phyloP scores from a whole-genome alignment of 352 stramenopile species.

The Globisporangium mamillatum region DNA sequence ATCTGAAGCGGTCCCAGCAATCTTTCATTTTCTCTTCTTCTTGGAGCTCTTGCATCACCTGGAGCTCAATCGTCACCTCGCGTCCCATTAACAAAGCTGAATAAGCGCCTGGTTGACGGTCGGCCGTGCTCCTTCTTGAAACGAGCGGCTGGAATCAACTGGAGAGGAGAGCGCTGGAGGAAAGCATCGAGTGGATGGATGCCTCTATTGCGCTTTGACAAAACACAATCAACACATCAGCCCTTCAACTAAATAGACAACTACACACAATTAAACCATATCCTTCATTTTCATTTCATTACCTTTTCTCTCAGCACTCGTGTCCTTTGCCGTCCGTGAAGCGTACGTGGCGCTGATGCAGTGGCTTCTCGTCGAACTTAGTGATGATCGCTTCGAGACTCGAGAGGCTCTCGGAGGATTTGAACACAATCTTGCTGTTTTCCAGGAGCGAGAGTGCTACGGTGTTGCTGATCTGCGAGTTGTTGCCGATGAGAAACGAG shows the following conservation, averaged over 20 bases:
- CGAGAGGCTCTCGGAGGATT: slow-evolving; percentile 5
- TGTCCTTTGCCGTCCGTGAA: background rate
- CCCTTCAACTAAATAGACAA: background rate
- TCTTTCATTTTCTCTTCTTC: background rate
- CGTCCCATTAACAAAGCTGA: background rate
- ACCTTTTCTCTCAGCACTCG: background rate
- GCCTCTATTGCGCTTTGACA: background rate
- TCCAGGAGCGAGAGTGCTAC: background rate
- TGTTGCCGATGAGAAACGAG: slow-evolving; percentile 5
- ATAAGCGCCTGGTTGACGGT: background rate
- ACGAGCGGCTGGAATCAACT: background rate
- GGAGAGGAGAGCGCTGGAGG: background rate
- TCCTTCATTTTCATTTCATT: background rate
- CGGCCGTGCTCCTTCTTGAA: background rate
- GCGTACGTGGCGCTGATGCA: slow-evolving; percentile 3
- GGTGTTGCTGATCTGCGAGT: background rate
- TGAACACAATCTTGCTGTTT: slow-evolving; percentile 6
- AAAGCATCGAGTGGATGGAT: background rate
- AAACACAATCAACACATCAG: background rate
- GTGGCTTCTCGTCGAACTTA: slow-evolving; percentile 5
- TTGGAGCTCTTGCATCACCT: background rate
- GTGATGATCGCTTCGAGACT: background rate
- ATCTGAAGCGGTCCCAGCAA: background rate
- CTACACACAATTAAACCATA: background rate
- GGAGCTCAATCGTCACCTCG: background rate